Percentiles rank a stretch among this genome's conserved stretches.
phyloP scores from a whole-genome alignment of 2,329 filamentous ascomycete genomes.

The Fusarium domesticum region DNA sequence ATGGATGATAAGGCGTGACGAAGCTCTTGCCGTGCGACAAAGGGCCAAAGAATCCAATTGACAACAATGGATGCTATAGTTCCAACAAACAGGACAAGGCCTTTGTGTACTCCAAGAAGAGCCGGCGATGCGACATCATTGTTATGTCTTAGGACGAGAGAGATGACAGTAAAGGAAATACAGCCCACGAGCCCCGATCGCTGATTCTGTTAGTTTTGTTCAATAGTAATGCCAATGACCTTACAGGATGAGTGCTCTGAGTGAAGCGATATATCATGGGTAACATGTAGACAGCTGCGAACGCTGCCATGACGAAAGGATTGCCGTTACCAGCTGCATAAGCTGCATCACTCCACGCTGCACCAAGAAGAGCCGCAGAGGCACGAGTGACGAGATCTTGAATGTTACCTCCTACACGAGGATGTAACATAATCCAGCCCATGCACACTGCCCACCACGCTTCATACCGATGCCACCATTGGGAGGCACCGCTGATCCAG shows the following conservation, averaged over 20 bases:
- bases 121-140: constrained; percentile 34
- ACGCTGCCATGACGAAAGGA: constrained; percentile 53
- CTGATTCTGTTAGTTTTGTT: constrained; percentile 29
- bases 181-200: constrained; percentile 58
- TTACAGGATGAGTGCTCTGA: constrained; percentile 51
- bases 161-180: constrained; percentile 54
- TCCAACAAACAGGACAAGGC: constrained; percentile 51
- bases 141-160: constrained; percentile 40
- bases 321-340: constrained; percentile 51
- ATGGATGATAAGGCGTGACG: constrained; percentile 53
- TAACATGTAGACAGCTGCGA: constrained; percentile 56
- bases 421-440: constrained; percentile 53
- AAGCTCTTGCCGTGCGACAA: constrained; percentile 58
- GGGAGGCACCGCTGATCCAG: constrained; percentile 43
- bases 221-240: constrained; percentile 1
- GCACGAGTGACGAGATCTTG: constrained; percentile 55
- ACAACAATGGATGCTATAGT: constrained; percentile 52
- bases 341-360: constrained; percentile 53
- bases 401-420: constrained; percentile 54
- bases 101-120: constrained; percentile 45
- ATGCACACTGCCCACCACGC: constrained; percentile 58
- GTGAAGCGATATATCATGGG: constrained; percentile 58
- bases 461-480: constrained; percentile 55
- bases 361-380: constrained; percentile 49
- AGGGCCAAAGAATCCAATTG: constrained; percentile 61